Percentiles rank a stretch among this genome's conserved stretches.
phyloP scores from a whole-genome alignment of 106 monocot species.

The Alisma plantagoaquatica region DNA sequence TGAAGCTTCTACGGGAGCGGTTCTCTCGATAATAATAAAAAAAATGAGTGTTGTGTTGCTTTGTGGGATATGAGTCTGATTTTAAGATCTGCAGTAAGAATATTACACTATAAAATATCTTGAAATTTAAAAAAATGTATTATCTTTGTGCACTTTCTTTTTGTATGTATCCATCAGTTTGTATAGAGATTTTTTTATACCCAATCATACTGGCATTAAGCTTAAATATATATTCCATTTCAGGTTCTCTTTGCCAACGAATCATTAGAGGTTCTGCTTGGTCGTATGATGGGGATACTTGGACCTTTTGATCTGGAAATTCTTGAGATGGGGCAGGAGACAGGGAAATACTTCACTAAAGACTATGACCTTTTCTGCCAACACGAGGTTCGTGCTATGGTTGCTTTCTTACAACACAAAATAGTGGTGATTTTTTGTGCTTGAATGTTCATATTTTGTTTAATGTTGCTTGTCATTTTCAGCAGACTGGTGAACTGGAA shows the following conservation, averaged over 20 bases:
- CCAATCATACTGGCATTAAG: too few relatives aligned
- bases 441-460: background rate
- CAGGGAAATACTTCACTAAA: constrained; percentile 71
- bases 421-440: background rate
- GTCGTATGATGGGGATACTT: constrained; percentile 76
- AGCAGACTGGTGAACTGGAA: constrained; percentile 72
- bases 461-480: too few relatives aligned
- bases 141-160: background rate
- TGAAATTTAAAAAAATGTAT: too few relatives aligned
- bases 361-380: constrained; percentile 49
- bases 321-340: constrained; percentile 55
- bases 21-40: too few relatives aligned
- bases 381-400: constrained; percentile 52
- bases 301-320: constrained; percentile 83
- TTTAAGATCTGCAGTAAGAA: too few relatives aligned
- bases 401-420: background rate
- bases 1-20: too few relatives aligned
- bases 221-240: too few relatives aligned
- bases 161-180: background rate
- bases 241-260: constrained; percentile 93
- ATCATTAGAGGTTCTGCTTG: constrained; percentile 52
- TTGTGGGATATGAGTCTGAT: background rate
- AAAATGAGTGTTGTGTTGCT: background rate
- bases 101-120: too few relatives aligned
- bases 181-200: background rate